phyloP scores from a whole-genome alignment of 225 moss, liverwort and hornwort species.

The Sphagnum tenellum region DNA sequence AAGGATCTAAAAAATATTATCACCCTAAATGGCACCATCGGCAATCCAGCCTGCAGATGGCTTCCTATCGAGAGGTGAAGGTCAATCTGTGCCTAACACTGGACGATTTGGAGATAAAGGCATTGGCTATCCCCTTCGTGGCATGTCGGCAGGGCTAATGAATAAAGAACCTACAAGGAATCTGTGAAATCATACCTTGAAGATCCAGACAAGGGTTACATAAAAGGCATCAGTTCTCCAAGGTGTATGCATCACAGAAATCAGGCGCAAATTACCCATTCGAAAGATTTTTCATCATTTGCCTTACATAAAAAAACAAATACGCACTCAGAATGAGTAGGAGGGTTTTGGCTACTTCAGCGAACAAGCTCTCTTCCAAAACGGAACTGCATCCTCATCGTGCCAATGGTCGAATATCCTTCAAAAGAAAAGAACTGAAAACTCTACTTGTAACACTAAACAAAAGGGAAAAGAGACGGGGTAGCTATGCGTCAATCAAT shows the following conservation, averaged over 20 bases:
- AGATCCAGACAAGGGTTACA: not conserved
- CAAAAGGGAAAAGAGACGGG: too few relatives aligned
- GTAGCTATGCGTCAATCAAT: slow-evolving; percentile 18
- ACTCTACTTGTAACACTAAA: not conserved
- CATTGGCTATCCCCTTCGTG: slow-evolving; percentile 43
- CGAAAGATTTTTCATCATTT: slow-evolving; percentile 25
- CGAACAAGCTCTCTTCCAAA: slow-evolving; percentile 45
- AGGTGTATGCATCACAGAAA: slow-evolving; percentile 52
- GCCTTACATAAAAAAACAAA: not conserved
- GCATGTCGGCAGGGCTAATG: slow-evolving; percentile 29
- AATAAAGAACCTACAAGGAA: not conserved
- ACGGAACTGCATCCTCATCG: slow-evolving; percentile 3
- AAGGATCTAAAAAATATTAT: slow-evolving; percentile 10
- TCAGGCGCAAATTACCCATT: slow-evolving; percentile 72
- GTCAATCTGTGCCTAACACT: slow-evolving; percentile 28
- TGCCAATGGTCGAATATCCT: not conserved
- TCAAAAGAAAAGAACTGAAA: not conserved
- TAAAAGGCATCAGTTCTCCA: slow-evolving; percentile 49
- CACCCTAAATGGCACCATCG: slow-evolving; percentile 39
- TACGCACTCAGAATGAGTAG: slow-evolving; percentile 36
- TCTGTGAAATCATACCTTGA: too few relatives aligned
- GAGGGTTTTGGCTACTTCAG: slow-evolving; percentile 27
- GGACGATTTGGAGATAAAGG: slow-evolving; percentile 34
- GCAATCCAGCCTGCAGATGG: slow-evolving; percentile 32
- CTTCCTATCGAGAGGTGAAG: slow-evolving; percentile 53